Conservation (phyloP, 1,139 yeast genomes). For the Sugiyamaella novakii region DNA sequence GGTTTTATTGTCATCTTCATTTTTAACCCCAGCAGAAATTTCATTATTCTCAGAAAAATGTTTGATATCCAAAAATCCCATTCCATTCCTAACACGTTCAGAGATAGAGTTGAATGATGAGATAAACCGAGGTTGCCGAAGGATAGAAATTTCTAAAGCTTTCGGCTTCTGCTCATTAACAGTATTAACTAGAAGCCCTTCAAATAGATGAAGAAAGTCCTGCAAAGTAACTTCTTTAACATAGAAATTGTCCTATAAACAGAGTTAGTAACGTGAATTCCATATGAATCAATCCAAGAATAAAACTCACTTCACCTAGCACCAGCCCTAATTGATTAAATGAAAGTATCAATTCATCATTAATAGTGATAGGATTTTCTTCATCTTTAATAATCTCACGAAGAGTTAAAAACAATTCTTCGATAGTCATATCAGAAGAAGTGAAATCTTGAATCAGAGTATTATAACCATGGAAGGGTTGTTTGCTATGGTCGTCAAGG, state of each 20-base stretch:
- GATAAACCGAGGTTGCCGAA: constrained; percentile 29
- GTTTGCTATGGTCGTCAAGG: neutral
- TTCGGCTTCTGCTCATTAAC: constrained; percentile 20
- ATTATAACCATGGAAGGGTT: constrained; percentile 6
- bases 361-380: constrained; percentile 21
- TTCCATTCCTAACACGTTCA: constrained; percentile 28
- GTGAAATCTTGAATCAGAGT: constrained; percentile 12
- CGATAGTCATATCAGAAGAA: constrained; percentile 22
- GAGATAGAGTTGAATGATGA: constrained; percentile 30
- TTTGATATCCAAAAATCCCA: constrained; percentile 25
- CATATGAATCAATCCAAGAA: neutral
- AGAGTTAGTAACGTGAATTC: constrained; percentile 9
- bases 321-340: constrained; percentile 29
- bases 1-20: neutral
- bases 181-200: constrained; percentile 26
- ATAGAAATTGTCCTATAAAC: constrained; percentile 31
- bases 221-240: constrained; percentile 30
- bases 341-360: constrained; percentile 30
- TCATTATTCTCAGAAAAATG: constrained; percentile 16
- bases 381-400: constrained; percentile 26
- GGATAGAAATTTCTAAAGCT: constrained; percentile 24
- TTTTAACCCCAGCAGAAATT: neutral
- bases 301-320: constrained; percentile 30
- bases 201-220: constrained; percentile 30
- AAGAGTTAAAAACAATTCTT: constrained; percentile 27